These are phyloP conservation scores for Colletotrichum aenigma DNA, from an alignment of 2,329 filamentous ascomycete genomes.

Conservation along the genomic window DNA sequence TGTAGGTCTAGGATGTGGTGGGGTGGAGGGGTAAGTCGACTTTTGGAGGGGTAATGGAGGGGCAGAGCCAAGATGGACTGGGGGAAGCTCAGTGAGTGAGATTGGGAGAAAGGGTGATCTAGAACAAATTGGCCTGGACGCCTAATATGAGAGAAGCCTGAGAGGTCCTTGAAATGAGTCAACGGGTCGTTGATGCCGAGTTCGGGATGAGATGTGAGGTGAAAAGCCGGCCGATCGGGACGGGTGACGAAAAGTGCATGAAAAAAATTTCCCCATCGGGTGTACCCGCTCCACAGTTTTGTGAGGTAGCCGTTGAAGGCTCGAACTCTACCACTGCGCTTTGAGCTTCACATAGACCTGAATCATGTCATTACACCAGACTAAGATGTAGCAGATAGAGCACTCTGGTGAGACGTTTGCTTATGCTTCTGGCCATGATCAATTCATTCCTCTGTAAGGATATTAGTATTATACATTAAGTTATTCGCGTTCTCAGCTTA, in stretches of 20 bases:
- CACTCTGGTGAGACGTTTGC: not conserved
- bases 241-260: slow-evolving; percentile 1
- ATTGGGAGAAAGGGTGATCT: not conserved
- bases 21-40: slow-evolving; percentile 8
- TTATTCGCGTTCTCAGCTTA: not conserved
- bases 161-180: not conserved
- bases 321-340: not conserved
- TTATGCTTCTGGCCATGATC: not conserved
- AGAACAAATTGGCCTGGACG: not conserved
- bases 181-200: not conserved
- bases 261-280: slow-evolving; percentile 18
- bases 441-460: not conserved
- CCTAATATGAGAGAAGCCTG: not conserved
- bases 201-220: not conserved
- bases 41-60: not conserved
- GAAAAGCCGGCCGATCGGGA: not conserved
- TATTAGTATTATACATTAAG: not conserved
- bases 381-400: not conserved
- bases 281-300: slow-evolving; percentile 4
- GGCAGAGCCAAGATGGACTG: not conserved
- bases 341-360: not conserved
- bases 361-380: not conserved
- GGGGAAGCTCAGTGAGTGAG: not conserved
- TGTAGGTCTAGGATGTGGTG: not conserved
- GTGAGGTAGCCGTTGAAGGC: not conserved